Percentiles rank a stretch among this genome's conserved stretches.
phyloP scores from a whole-genome alignment of 352 stramenopile genomes.

The Pythium utonaiense region DNA sequence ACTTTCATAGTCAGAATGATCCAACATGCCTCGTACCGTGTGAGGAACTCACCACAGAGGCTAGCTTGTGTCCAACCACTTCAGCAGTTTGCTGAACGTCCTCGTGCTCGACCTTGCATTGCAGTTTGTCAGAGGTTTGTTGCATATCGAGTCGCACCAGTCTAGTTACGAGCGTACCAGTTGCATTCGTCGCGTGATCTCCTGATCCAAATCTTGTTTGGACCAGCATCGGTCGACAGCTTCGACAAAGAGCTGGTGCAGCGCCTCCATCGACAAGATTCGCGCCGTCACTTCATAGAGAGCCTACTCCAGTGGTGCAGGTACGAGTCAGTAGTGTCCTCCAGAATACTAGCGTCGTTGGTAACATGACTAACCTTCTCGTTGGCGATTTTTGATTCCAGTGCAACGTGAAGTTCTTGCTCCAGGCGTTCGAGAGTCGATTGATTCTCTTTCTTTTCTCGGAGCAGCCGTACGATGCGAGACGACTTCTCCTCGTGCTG shows the following conservation, averaged over 20 bases:
- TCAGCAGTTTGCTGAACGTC: neutral
- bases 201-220: neutral
- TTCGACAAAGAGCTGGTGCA: neutral
- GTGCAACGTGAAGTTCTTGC: neutral
- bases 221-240: neutral
- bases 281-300: neutral
- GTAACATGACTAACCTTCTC: neutral
- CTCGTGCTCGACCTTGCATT: neutral
- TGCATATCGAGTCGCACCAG: neutral
- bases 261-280: neutral
- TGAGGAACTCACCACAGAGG: neutral
- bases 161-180: neutral
- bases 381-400: neutral
- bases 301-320: neutral
- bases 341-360: neutral
- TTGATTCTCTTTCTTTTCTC: neutral
- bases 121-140: neutral
- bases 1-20: neutral
- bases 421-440: neutral
- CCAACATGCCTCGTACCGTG: neutral
- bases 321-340: neutral
- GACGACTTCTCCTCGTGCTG: slow-evolving; percentile 8
- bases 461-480: neutral
- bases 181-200: neutral
- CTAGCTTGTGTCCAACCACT: neutral